These are phyloP conservation scores for Coemansia sp. DNA, from an alignment of 192 early-diverging fungal species.

Conservation along the genomic window DNA sequence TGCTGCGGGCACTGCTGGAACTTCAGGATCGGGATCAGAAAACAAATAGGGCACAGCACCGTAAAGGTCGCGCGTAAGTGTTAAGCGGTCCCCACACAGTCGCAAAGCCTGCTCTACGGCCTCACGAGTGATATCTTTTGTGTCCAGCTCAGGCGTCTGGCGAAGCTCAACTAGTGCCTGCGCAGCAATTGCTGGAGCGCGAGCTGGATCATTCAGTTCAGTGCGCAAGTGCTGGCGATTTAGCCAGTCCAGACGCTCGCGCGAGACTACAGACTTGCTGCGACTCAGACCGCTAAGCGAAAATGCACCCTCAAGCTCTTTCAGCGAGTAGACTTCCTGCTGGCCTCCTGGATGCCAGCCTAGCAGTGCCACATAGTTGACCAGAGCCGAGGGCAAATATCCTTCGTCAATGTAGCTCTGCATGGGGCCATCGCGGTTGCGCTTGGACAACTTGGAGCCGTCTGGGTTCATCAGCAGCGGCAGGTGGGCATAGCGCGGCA, in stretches of 20 bases:
- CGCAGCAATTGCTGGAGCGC: neutral
- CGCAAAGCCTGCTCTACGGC: conserved; percentile 22
- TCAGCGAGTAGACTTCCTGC: conserved; percentile 66
- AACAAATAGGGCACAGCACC: conserved; percentile 35
- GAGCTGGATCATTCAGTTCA: conserved; percentile 18
- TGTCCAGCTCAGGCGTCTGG: neutral
- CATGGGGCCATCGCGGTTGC: conserved; percentile 70
- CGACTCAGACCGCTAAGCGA: conserved; percentile 39
- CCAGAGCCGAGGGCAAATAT: conserved; percentile 78
- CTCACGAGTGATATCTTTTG: neutral
- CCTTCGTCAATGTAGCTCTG: conserved; percentile 75
- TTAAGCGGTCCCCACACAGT: conserved; percentile 32
- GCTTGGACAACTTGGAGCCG: conserved; percentile 87
- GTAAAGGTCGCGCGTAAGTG: conserved; percentile 30
- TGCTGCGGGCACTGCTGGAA: neutral
- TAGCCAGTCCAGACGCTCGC: conserved; percentile 48
- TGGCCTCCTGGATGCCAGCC: conserved; percentile 70
- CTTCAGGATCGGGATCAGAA: conserved; percentile 22
- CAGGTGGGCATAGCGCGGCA: conserved; percentile 82
- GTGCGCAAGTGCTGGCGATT: conserved; percentile 44
- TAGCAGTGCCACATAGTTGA: conserved; percentile 84
- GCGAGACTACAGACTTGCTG: conserved; percentile 46
- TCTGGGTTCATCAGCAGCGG: conserved; percentile 83
- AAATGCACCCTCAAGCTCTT: conserved; percentile 29
- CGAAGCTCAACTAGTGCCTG: conserved; percentile 19